phyloP scores from a whole-genome alignment of 352 stramenopile genomes.

The Blastocystis hominis region DNA sequence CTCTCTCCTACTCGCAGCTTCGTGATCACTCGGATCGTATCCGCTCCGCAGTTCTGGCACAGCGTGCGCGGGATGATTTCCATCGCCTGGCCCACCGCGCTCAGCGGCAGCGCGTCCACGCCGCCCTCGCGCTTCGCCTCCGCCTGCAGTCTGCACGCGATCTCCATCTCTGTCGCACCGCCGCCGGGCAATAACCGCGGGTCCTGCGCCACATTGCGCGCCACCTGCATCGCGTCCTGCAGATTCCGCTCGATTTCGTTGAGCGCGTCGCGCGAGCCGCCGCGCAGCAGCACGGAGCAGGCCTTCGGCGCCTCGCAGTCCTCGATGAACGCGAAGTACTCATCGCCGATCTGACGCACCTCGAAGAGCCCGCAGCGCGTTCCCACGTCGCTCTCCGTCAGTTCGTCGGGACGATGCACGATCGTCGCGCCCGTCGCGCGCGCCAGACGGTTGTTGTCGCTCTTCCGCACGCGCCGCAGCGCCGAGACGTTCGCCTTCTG shows the following conservation, averaged over 20 bases:
- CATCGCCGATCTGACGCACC: conserved; percentile 81
- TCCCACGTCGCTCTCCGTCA: conserved; percentile 94
- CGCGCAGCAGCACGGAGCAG: conserved; percentile 92
- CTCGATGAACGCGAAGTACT: conserved; percentile 98
- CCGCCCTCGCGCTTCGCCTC: conserved; percentile 85
- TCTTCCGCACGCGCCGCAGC: conserved; percentile 96
- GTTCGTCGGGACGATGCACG: conserved; percentile 90
- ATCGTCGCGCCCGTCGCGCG: conserved; percentile 90
- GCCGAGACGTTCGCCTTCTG: conserved; percentile 94
- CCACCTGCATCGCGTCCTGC: too few relatives aligned
- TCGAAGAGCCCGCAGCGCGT: conserved; percentile 95
- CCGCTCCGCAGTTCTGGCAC: conserved; percentile 94
- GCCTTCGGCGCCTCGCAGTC: conserved; percentile 92
- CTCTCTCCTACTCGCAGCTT: conserved; percentile 70
- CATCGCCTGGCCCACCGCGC: conserved; percentile 87
- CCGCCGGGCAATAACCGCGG: conserved; percentile 83
- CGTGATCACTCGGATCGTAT: conserved; percentile 93
- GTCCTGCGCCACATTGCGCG: conserved; percentile 96
- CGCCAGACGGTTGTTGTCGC: conserved; percentile 97
- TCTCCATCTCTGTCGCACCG: conserved; percentile 94
- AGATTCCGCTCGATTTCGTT: conserved; percentile 99
- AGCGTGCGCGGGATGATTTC: conserved; percentile 97
- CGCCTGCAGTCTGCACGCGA: conserved; percentile 77
- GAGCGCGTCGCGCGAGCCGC: conserved; percentile 95
- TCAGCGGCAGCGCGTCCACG: conserved; percentile 90